Evolutionary conservation across 1,139 yeast genomes (phyloP), one percentile per base, ranked within the genome.

Genomic region (Geotrichum restrictum): DNA sequence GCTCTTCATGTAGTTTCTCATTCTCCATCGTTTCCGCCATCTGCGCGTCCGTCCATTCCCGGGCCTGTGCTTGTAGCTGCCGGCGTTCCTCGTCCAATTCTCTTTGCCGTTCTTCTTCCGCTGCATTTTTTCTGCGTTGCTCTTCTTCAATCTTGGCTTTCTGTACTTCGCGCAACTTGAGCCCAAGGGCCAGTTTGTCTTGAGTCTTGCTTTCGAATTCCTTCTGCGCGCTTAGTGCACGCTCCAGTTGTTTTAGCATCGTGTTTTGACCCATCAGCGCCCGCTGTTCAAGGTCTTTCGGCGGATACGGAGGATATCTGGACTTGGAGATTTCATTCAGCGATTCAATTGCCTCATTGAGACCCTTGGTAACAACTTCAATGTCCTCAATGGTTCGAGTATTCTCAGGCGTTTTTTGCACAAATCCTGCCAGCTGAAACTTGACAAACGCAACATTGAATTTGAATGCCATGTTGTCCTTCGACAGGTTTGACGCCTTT

Each of bases 401-500:
- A 42, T 77, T 76, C 10, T 77, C 72, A 0, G 84, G 78, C 38
- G 82, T 69, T 59, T 85, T 85, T 57, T 87, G 80, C 33, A 91
- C 72, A 58, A 82, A 81, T 61, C 89, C 96, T 0, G 97, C 97
- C 57, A 88, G 75, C 67, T 89, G 96, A 69, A 85, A 88, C 63
- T 87, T 86, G 48, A 93, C 76, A 64, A 85, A 86, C 0, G 97
- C 95, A 54, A 85, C 77, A 65, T 93, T 93, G 73, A 87, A 93
- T 60, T 77, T 77, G 57, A 84, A 73, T 10, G 80, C 72, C 10
- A 82, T 73, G 45, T 74, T 69, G 2, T 61, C 62, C 13, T 69
- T 65, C 22, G 75, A 71, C 39, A 68, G 64, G 3, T 68, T 72
- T 47, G 80, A 72, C 0, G 96, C 89, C 58, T 74, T 72, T 60